Base-by-base conservation (phyloP, 345 rosid genomes). In the Euphorbia peplus region DNA sequence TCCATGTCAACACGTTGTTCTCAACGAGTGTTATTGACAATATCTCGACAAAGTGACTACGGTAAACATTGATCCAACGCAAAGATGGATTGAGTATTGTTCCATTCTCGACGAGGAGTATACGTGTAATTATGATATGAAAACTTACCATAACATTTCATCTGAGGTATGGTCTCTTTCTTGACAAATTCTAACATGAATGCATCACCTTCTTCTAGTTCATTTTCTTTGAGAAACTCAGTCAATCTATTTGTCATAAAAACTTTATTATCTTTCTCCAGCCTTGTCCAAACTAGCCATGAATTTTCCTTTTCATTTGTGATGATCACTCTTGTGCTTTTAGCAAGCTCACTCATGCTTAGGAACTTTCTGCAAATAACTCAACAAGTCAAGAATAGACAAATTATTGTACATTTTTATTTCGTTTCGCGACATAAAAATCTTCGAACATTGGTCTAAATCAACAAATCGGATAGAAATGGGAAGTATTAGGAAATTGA, bases 301-400 rank as follows among this genome's bases (percentile, higher is more conserved):
- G 28, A 26, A 10, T 60, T 70, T 62, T 53, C 74, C 39, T 5
- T 37, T 37, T 60, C 73, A 13, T 70, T 44, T 39, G 1, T 24
- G 37, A 70, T 60, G 60, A 24, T 63, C 67, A 62, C 12, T 21
- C n/a, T 14, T 16, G 59, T 32, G 19, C 67, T 41, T 0, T 25
- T 24, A 32, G 37, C 6, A 51, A 70, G 60, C 19, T 35, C 60
- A 70, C 19, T 16, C 5, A 5, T 24, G 21, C 11, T 24, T 70
- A 2, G 67, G 73, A 32, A 70, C 37, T 30, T 25, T 28, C 73
- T 70, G 67, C 73, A 70, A 10, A 32, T 2, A 61, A 61, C 18
- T 7, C 60, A 10, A 32, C 3, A 58, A 5, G 61, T 22, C 22
- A 32, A 50, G 24, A 12, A 35, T 4, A 7, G 30, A 58, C 18